These are phyloP conservation scores for Sarocladium strictum DNA, from an alignment of 2,329 filamentous ascomycete genomes.

Conservation along the genomic window DNA sequence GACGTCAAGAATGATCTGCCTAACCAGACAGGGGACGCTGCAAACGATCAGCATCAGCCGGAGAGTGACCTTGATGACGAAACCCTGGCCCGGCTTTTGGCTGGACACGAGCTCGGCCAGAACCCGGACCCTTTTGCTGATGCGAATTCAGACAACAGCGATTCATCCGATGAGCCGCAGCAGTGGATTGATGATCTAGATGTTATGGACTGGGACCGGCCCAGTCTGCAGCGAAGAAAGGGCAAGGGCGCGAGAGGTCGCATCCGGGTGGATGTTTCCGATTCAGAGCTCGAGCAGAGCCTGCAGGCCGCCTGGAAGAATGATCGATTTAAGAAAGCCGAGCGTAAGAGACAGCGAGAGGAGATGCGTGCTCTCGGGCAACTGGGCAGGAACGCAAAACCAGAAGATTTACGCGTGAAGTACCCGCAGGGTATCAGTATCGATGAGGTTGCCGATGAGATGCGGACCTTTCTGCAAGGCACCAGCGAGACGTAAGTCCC, in stretches of 20 bases:
- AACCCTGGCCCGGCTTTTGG: conserved; percentile 19
- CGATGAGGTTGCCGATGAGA: conserved; percentile 64
- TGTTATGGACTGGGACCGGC: conserved; percentile 74
- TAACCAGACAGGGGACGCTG: not conserved
- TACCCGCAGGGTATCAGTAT: conserved; percentile 68
- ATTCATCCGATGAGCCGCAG: conserved; percentile 10
- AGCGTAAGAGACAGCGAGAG: conserved; percentile 65
- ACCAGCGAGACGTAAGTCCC: conserved; percentile 53
- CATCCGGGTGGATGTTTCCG: conserved; percentile 48
- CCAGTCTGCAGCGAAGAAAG: conserved; percentile 58
- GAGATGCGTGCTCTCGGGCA: conserved; percentile 60
- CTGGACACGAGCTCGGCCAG: conserved; percentile 2
- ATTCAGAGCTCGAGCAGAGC: conserved; percentile 59
- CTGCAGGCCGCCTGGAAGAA: conserved; percentile 57
- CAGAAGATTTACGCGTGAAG: conserved; percentile 59
- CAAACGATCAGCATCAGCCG: conserved; percentile 9
- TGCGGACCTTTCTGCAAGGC: conserved; percentile 64
- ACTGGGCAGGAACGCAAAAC: conserved; percentile 52
- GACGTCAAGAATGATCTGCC: not conserved
- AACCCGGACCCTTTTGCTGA: not conserved
- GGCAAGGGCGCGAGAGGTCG: conserved; percentile 55
- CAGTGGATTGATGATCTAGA: conserved; percentile 58
- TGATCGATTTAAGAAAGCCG: conserved; percentile 65
- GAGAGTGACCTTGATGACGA: conserved; percentile 21
- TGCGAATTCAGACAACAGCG: conserved; percentile 14